Evolutionary conservation across 331 rosid species (phyloP).

Genomic region (Saraca asoca): DNA sequence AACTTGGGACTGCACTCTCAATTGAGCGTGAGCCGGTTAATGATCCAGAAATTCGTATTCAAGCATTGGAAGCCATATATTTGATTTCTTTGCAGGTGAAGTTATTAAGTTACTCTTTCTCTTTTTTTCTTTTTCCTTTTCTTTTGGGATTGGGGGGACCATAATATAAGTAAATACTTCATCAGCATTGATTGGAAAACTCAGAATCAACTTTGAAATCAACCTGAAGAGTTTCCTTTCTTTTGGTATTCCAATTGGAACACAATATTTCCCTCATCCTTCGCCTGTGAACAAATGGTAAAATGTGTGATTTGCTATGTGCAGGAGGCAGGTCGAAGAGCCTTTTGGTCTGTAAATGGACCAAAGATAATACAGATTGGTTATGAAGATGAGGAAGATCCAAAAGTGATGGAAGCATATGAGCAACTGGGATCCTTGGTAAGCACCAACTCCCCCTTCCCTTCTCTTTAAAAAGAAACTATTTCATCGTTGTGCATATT

Average conservation of each 20-base stretch:
- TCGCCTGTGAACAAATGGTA: too few species aligned
- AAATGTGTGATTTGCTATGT: slow-evolving; percentile 2
- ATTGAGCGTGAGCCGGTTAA: slow-evolving; percentile 80
- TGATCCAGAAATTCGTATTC: slow-evolving; percentile 80
- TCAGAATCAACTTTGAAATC: slow-evolving; percentile 4
- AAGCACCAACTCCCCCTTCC: slow-evolving; percentile 16
- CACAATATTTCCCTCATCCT: background rate
- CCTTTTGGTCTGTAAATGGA: slow-evolving; percentile 93
- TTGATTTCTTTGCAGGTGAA: slow-evolving; percentile 77
- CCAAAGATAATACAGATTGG: slow-evolving; percentile 87
- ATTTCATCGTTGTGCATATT: too few species aligned
- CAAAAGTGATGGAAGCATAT: slow-evolving; percentile 84
- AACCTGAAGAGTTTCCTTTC: background rate
- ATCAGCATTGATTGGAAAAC: background rate
- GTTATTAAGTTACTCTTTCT: background rate
- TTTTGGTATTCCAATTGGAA: background rate
- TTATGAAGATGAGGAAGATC: slow-evolving; percentile 85
- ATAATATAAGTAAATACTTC: background rate
- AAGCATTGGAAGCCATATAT: slow-evolving; percentile 87
- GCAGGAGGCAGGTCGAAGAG: slow-evolving; percentile 91
- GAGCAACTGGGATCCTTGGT: slow-evolving; percentile 95
- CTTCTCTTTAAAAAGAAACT: slow-evolving; percentile 7
- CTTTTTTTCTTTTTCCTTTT: background rate
- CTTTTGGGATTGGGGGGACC: background rate
- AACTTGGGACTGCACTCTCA: slow-evolving; percentile 80